A percentile compares a stretch with the other conserved stretches of the same genome.
phyloP scores from a whole-genome alignment of 169 alveolate species.

The Eimeria praecox region DNA sequence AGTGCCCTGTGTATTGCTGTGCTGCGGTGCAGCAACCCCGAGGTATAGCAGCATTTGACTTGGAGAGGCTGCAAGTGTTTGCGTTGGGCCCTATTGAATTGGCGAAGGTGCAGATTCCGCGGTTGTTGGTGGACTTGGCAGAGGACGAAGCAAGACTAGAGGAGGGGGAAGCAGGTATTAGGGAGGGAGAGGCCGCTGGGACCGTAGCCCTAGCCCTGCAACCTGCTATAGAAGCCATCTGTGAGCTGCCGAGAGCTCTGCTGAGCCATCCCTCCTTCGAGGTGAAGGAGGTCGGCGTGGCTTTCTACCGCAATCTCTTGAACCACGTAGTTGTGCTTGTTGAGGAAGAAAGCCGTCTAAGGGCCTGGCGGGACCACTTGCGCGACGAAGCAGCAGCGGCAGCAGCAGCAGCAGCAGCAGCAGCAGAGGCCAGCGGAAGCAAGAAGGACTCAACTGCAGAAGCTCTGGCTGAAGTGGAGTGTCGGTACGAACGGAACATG shows the following conservation, averaged over 20 bases:
- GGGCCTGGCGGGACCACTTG: constrained; percentile 62
- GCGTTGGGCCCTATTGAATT: constrained; percentile 38
- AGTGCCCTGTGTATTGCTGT: neutral
- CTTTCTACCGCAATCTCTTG: constrained; percentile 75
- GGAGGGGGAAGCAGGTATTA: constrained; percentile 1
- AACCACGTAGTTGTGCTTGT: constrained; percentile 61
- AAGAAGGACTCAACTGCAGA: neutral
- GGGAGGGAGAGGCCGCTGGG: neutral
- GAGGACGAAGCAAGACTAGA: constrained; percentile 39
- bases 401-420: constrained; percentile 10
- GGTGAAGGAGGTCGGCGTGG: constrained; percentile 59
- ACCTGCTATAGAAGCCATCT: constrained; percentile 41
- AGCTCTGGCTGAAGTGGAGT: constrained; percentile 32
- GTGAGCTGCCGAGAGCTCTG: constrained; percentile 60
- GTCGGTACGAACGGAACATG: constrained; percentile 23
- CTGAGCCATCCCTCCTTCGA: constrained; percentile 73
- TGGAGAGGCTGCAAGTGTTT: constrained; percentile 37
- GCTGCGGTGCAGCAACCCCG: constrained; percentile 55
- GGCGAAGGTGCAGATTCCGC: constrained; percentile 62
- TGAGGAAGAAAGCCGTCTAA: constrained; percentile 55
- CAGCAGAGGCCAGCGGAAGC: constrained; percentile 17
- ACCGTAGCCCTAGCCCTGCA: constrained; percentile 20
- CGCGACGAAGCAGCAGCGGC: constrained; percentile 63
- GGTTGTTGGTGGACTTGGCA: constrained; percentile 3
- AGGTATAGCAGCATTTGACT: constrained; percentile 45